A percentile compares a stretch with the other conserved stretches of the same genome.
Conservation (phyloP, 306 rosid species). For the Medicago ruthenica region DNA sequence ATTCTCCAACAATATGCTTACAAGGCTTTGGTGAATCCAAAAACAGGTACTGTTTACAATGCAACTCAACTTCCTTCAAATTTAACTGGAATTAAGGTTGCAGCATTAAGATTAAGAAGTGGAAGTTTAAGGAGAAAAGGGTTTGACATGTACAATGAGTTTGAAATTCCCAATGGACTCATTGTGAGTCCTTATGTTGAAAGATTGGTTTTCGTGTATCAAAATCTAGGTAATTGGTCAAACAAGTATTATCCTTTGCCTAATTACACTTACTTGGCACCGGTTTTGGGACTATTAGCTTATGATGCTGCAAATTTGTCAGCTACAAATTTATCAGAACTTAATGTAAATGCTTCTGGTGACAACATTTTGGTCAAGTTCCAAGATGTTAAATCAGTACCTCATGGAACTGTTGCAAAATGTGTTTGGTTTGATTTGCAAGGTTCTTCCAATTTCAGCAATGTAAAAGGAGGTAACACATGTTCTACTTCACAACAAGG, state of each 20-base stretch:
- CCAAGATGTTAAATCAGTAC: slow-evolving; percentile 49
- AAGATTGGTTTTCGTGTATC: slow-evolving; percentile 94
- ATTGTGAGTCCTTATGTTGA: slow-evolving; percentile 64
- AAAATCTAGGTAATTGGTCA: slow-evolving; percentile 75
- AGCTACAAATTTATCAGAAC: slow-evolving; percentile 58
- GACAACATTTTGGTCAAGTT: slow-evolving; percentile 67
- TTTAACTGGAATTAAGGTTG: slow-evolving; percentile 58
- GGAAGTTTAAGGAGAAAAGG: slow-evolving; percentile 88
- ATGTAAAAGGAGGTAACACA: slow-evolving; percentile 53
- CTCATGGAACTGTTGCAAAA: slow-evolving; percentile 57
- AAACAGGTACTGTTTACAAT: slow-evolving; percentile 60
- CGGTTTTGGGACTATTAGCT: slow-evolving; percentile 86
- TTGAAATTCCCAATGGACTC: slow-evolving; percentile 61
- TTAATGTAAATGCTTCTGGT: slow-evolving; percentile 52
- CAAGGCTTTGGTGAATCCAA: slow-evolving; percentile 60
- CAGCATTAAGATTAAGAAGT: slow-evolving; percentile 76
- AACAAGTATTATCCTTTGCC: slow-evolving; percentile 60
- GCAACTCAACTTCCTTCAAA: slow-evolving; percentile 54
- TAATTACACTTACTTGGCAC: slow-evolving; percentile 75
- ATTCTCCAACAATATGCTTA: slow-evolving; percentile 66
- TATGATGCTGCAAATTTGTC: slow-evolving; percentile 69
- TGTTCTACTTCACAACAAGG: slow-evolving; percentile 73
- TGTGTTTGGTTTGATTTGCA: slow-evolving; percentile 70
- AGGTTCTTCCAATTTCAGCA: slow-evolving; percentile 65
- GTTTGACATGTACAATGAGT: slow-evolving; percentile 62